A percentile compares a stretch with the other conserved stretches of the same genome.
phyloP scores from a whole-genome alignment of 1,139 yeast genomes.

The Kurtzmaniella quercitrusa region DNA sequence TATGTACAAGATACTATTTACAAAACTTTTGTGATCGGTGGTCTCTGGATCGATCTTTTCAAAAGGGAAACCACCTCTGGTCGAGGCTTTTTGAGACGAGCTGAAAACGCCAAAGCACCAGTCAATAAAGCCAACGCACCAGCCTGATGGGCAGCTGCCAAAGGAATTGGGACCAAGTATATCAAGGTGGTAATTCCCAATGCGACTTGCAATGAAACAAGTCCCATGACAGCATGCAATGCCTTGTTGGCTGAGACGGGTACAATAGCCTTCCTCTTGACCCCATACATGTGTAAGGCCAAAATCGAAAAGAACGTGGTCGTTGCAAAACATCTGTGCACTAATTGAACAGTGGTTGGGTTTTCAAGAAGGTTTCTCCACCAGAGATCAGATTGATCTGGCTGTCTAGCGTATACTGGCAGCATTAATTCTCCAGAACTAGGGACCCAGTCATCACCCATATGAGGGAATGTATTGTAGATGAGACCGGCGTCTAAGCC shows the following conservation, averaged over 20 bases:
- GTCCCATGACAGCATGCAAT: slow-evolving; percentile 70
- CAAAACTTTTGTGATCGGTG: neutral
- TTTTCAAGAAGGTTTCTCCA: slow-evolving; percentile 95
- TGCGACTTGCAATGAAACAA: slow-evolving; percentile 76
- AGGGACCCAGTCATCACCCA: slow-evolving; percentile 85
- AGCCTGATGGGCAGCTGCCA: slow-evolving; percentile 96
- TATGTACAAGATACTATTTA: slow-evolving; percentile 1
- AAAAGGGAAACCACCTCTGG: slow-evolving; percentile 27
- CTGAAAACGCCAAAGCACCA: slow-evolving; percentile 63
- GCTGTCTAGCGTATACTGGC: slow-evolving; percentile 63
- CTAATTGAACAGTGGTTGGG: slow-evolving; percentile 92
- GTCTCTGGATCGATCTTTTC: slow-evolving; percentile 16
- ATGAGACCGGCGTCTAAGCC: slow-evolving; percentile 97
- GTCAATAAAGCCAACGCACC: slow-evolving; percentile 92
- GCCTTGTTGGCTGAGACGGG: slow-evolving; percentile 55
- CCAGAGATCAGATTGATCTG: slow-evolving; percentile 67
- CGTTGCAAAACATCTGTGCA: slow-evolving; percentile 82
- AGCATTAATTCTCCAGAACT: slow-evolving; percentile 70
- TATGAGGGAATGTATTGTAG: slow-evolving; percentile 92
- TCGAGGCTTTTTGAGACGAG: slow-evolving; percentile 71
- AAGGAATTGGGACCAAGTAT: slow-evolving; percentile 85
- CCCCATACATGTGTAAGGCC: slow-evolving; percentile 61
- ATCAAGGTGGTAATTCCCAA: slow-evolving; percentile 83
- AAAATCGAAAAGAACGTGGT: slow-evolving; percentile 71
- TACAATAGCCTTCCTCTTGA: slow-evolving; percentile 50